Evolutionary conservation across 352 stramenopile genomes (phyloP).

Genomic region (Phytophthora sansomeana): DNA sequence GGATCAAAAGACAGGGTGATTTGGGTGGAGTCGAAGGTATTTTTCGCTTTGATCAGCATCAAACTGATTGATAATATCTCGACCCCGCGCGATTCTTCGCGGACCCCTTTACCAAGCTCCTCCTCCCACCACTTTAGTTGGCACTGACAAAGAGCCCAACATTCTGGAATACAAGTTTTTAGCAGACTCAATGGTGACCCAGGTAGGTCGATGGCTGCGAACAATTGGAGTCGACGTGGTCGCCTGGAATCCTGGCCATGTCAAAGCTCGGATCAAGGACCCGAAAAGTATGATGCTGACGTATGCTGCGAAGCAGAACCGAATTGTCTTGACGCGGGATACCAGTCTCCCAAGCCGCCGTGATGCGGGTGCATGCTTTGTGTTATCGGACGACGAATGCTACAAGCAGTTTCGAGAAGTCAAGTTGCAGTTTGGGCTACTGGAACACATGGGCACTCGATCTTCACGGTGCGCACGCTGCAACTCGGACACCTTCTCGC

Average conservation of each 20-base stretch:
- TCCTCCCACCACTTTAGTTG: background rate
- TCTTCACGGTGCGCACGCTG: constrained; percentile 58
- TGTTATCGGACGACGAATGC: constrained; percentile 56
- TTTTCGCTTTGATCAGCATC: constrained; percentile 52
- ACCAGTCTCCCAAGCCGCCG: constrained; percentile 47
- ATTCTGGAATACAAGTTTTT: constrained; percentile 67
- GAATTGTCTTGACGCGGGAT: constrained; percentile 64
- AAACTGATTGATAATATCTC: constrained; percentile 43
- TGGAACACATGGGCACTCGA: constrained; percentile 38
- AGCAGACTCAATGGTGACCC: constrained; percentile 78
- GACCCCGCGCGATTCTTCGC: background rate
- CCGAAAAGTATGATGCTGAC: constrained; percentile 39
- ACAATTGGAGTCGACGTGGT: constrained; percentile 80
- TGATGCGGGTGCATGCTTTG: constrained; percentile 61
- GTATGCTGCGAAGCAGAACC: constrained; percentile 43
- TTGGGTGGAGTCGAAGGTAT: constrained; percentile 48
- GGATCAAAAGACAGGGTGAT: constrained; percentile 56
- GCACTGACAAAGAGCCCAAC: constrained; percentile 13
- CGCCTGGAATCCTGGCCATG: constrained; percentile 46
- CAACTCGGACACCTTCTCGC: constrained; percentile 53
- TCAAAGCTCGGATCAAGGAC: constrained; percentile 20
- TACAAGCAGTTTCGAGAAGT: constrained; percentile 70
- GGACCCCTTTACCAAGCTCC: background rate
- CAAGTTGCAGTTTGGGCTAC: constrained; percentile 62
- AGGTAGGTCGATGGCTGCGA: constrained; percentile 73